Evolutionary conservation across 176 grass and related monocot species (phyloP), one percentile per base, ranked within the genome.

Genomic region (Chloris gayana): DNA sequence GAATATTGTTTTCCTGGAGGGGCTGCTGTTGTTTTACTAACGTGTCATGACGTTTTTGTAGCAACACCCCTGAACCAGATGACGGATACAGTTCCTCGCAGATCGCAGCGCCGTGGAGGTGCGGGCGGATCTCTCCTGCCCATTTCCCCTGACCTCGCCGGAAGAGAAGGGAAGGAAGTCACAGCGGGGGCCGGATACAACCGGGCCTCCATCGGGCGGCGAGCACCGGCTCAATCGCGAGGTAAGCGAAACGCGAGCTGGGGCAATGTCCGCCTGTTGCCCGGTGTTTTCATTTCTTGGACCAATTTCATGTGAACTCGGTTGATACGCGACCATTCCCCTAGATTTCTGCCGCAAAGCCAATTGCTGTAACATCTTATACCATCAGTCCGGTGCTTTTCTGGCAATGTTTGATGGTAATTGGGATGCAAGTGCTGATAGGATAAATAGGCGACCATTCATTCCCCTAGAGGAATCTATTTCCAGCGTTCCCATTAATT

Each of bases 181-280:
- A n/a, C n/a, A n/a, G n/a, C n/a, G n/a, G n/a, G n/a, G n/a, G 14
- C 25, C 62, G 18, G 65, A 37, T 4, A 2, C 35, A 37, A 37
- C 5, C 4, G 7, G 35, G 35, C 7, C 35, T 37, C 35, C 35
- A 14, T n/a, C 30, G 6, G 76, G 8, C 35, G 29, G 21, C 19
- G 37, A 62, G 1, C 0, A 5, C 2, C 9, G 1, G 58, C 58
- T 61, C 58, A 14, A 13, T 61, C 58, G 47, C 29, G 51, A 69
- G 71, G 85, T 86, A 80, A 38, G 64, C 64, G 21, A 67, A 18
- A 24, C 64, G 33, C 17, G 4, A 19, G 4, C 15, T 30, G 19
- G 38, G 3, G 45, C 34, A 13, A 73, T 42, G 68, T 32, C 10
- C 11, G 60, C 8, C 18, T 0, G 9, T 64, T 53, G 5, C 19